Evolutionary conservation across 139 green algal species (phyloP), one percentile per base, ranked within the genome.

Genomic region (Micractinium conductrix): DNA sequence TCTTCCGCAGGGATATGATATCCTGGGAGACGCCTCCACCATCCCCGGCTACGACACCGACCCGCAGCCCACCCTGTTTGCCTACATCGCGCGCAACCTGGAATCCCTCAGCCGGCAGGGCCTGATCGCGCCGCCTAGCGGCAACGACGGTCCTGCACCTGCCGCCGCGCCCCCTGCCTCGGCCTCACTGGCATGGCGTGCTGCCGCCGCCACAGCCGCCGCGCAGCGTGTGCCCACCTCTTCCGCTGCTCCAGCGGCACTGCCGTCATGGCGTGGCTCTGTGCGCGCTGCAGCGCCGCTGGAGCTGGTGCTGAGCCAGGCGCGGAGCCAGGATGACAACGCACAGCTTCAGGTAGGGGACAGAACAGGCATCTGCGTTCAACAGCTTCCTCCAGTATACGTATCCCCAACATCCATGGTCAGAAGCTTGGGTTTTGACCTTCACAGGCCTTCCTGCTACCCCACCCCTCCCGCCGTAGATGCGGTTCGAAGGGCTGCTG

Each of bases 61-160:
- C 28, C 88, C 88, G 3, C 76, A 87, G 42, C 93, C 94, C 16
- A 94, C 98, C 84, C 98, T 99, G 82, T 92, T 97, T 80, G 89
- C 91, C 21, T 98, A 99, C 91, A 97, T 99, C 82, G 91, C 96
- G 75, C 90, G 98, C 68, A 98, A 99, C 91, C 90, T 99, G 60
- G 83, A 95, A 68, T 91, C 87, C 2, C 74, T 95, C 37, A 62
- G 86, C 65, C 83, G 87, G 40, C 78, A 78, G 1, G 74, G 74
- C 42, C 22, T 69, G 40, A 79, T 89, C 26, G n/a, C 53, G 10
- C 28, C 76, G 2, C 19, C 43, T 2, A 4, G n/a, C 12, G 16
- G 3, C 62, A n/a, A 3, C 19, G 42, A 7, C 6, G 19, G 2
- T 62, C 42, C 21, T 12, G n/a, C 40, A 30, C 40, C 76, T 26